Evolutionary conservation across 129 eudicot genomes (phyloP), one percentile per base, ranked within the genome.

Genomic region (Solidago caesia): DNA sequence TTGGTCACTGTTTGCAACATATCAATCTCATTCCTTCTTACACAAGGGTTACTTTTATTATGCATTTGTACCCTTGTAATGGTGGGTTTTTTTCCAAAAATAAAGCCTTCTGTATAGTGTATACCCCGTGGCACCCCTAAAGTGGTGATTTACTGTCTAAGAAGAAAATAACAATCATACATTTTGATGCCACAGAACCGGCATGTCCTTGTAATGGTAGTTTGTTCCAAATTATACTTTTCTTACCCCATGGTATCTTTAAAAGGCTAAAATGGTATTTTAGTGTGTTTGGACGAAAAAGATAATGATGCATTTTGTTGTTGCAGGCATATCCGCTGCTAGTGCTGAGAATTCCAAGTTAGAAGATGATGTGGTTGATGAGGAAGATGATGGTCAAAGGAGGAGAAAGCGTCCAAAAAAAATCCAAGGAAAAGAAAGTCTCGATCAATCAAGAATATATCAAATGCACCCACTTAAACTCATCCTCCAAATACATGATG

Each of bases 331-430:
- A 67, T 78, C 91, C 64, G 61, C 89, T 75, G 44, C 87, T 45
- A 82, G 25, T 74, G 81, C 59, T 65, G 99, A 94, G 76, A 87
- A 72, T 84, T 78, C 90, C 33, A 88, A 82, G 76, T 9, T 89
- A 73, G 97, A 88, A 65, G 99, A 91, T 57, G 96, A 94, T 55
- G 84, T 72, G 33, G 89, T 87, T 75, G 97, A 94, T 73, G 97
- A 94, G 65, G 99, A 94, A 80, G 97, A 94, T 82, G 97, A 94
- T 82, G 91, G 96, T 15, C 99, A 93, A 85, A 88, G 98, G 80
- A 88, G 96, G 82, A 85, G 98, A 76, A 93, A 93, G 73, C 86
- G 98, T 51, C 92, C 96, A 29, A 93, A 90, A 75, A 90, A 90
- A 76, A 82, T 82, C 55, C 89, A 88, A 72, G 80, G 80, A 70